Percentiles rank a stretch among this genome's conserved stretches.
phyloP scores from a whole-genome alignment of 225 moss, liverwort and hornwort genomes.

The Physcomitrium patens region DNA sequence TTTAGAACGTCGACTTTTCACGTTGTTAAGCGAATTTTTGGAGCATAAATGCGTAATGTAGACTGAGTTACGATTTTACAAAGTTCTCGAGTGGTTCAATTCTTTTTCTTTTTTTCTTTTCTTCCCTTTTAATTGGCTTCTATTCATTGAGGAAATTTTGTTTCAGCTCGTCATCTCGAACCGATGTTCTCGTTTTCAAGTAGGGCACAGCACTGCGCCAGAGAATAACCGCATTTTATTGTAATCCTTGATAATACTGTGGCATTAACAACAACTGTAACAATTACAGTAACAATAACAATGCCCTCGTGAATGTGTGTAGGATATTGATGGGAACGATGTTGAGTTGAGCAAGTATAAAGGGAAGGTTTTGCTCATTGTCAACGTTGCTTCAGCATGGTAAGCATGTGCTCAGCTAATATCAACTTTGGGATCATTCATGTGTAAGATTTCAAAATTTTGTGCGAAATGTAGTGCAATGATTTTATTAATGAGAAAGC shows the following conservation, averaged over 20 bases:
- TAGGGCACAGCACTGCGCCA: neutral
- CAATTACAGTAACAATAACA: too few relatives aligned
- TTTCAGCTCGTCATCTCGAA: neutral
- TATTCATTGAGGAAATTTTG: neutral
- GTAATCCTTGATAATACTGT: too few relatives aligned
- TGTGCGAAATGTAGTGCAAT: neutral
- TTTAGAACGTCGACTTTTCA: too few relatives aligned
- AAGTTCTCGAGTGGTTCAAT: too few relatives aligned
- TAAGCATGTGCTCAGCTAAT: constrained; percentile 31
- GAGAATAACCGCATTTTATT: too few relatives aligned
- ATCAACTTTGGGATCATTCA: neutral
- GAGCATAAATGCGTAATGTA: too few relatives aligned
- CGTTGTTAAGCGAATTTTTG: too few relatives aligned
- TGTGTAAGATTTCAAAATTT: neutral
- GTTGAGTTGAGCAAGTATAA: constrained; percentile 73
- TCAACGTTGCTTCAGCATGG: constrained; percentile 95
- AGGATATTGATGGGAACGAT: constrained; percentile 74
- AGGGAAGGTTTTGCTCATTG: constrained; percentile 90
- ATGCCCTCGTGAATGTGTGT: neutral
- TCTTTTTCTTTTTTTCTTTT: neutral
- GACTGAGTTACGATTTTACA: too few relatives aligned
- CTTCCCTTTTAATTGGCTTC: neutral
- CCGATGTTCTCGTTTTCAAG: neutral
- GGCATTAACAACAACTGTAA: too few relatives aligned
- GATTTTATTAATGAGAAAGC: neutral